A percentile compares a stretch with the other conserved stretches of the same genome.
phyloP scores from a whole-genome alignment of 2,329 filamentous ascomycete species.

The Didymella pinodella region DNA sequence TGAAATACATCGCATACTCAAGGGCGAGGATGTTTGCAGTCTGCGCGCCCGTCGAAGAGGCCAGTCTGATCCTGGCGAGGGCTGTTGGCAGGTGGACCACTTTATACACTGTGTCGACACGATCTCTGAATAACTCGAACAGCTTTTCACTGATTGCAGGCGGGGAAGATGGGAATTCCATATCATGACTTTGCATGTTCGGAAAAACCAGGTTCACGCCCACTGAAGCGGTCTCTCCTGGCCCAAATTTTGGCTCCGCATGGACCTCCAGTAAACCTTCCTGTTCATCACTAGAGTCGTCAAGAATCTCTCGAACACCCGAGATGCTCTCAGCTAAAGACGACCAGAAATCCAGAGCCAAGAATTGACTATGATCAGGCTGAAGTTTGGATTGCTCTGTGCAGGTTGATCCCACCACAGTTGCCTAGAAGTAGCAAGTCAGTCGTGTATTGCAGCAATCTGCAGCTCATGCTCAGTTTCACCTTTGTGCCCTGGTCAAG shows the following conservation, averaged over 20 bases:
- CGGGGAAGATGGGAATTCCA: too few relatives aligned
- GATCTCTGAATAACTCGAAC: not conserved
- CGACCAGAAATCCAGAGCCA: not conserved
- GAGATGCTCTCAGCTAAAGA: not conserved
- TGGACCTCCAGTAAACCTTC: not conserved
- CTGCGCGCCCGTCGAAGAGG: not conserved
- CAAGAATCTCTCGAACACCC: not conserved
- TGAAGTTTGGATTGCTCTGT: not conserved
- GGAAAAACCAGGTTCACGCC: not conserved
- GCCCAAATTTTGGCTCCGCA: not conserved
- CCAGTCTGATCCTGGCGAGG: not conserved
- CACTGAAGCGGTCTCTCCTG: not conserved
- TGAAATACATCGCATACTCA: not conserved
- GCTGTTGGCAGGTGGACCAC: not conserved
- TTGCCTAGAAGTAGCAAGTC: not conserved
- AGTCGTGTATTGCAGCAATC: too few relatives aligned
- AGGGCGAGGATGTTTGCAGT: not conserved
- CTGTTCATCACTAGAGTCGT: not conserved
- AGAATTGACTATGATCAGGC: not conserved
- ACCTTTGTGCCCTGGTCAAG: not conserved
- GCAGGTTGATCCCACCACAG: not conserved
- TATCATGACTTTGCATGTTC: not conserved
- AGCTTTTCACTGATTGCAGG: not conserved
- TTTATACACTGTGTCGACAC: not conserved
- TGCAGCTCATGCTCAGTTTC: not conserved